Evolutionary conservation across 2,329 filamentous ascomycete genomes (phyloP).

Genomic region (Phaeophleospora eucalypticola): DNA sequence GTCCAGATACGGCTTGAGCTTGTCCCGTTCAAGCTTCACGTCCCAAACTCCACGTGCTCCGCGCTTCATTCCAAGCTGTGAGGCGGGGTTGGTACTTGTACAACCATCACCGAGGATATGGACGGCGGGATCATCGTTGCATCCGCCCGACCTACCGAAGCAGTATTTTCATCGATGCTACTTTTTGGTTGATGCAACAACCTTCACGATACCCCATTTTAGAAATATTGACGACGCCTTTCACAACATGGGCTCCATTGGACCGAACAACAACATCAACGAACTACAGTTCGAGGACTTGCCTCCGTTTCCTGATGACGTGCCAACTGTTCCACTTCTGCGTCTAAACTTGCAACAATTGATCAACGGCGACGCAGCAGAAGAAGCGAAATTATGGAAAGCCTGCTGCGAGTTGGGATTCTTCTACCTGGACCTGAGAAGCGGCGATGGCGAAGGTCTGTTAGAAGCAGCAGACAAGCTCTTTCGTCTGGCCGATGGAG

Average conservation of each 20-base stretch:
- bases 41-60: no score
- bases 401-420: conserved; percentile 47
- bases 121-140: not conserved
- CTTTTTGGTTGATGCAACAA: no score
- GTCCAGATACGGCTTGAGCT: not conserved
- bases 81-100: not conserved
- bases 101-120: not conserved
- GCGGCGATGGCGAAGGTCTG: conserved; percentile 22
- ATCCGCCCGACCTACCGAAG: not conserved
- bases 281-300: conserved; percentile 11
- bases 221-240: no score
- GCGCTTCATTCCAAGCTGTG: not conserved
- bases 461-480: conserved; percentile 43
- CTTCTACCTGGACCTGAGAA: conserved; percentile 53
- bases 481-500: conserved; percentile 43
- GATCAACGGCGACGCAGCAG: conserved; percentile 32
- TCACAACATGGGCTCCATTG: conserved; percentile 6
- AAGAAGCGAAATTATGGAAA: conserved; percentile 35
- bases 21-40: not conserved
- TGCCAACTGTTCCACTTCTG: conserved; percentile 43
- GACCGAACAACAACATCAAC: not conserved
- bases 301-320: conserved; percentile 41
- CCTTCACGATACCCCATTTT: not conserved
- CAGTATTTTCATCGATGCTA: no score
- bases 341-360: conserved; percentile 40